phyloP scores from a whole-genome alignment of 1,139 yeast species.

The Sugiyamaella sp. region DNA sequence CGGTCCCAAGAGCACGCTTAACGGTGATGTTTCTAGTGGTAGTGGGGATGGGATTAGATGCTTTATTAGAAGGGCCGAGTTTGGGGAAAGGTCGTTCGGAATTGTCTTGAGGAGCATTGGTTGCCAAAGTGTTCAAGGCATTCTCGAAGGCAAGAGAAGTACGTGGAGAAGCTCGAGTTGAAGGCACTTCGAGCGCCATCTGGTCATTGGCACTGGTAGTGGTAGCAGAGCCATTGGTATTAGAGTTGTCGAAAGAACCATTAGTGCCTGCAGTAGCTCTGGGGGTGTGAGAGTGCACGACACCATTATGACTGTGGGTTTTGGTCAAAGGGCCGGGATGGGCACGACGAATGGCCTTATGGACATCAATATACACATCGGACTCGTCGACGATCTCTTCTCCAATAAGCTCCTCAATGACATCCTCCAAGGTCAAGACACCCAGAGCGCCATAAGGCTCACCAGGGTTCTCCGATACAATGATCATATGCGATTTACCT shows the following conservation, averaged over 20 bases:
- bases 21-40: slow-evolving; percentile 55
- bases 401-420: slow-evolving; percentile 95
- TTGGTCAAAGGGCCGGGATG: slow-evolving; percentile 86
- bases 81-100: slow-evolving; percentile 32
- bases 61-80: slow-evolving; percentile 59
- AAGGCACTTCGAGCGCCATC: background rate
- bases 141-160: slow-evolving; percentile 34
- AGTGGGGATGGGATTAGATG: slow-evolving; percentile 79
- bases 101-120: slow-evolving; percentile 11
- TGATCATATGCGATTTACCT: slow-evolving; percentile 97
- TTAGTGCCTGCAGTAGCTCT: background rate
- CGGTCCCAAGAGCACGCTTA: slow-evolving; percentile 35
- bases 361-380: slow-evolving; percentile 92
- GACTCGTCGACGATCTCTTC: slow-evolving; percentile 97
- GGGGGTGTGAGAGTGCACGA: background rate
- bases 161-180: slow-evolving; percentile 27
- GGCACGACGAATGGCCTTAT: slow-evolving; percentile 72
- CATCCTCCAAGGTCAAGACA: slow-evolving; percentile 92
- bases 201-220: slow-evolving; percentile 2
- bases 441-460: slow-evolving; percentile 87
- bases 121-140: slow-evolving; percentile 28
- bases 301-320: slow-evolving; percentile 19
- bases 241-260: background rate
- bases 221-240: slow-evolving; percentile 3
- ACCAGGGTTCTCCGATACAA: slow-evolving; percentile 87